These are phyloP conservation scores for Saussurea involucrata DNA, from an alignment of 129 eudicot genomes.

Conservation along the genomic window DNA sequence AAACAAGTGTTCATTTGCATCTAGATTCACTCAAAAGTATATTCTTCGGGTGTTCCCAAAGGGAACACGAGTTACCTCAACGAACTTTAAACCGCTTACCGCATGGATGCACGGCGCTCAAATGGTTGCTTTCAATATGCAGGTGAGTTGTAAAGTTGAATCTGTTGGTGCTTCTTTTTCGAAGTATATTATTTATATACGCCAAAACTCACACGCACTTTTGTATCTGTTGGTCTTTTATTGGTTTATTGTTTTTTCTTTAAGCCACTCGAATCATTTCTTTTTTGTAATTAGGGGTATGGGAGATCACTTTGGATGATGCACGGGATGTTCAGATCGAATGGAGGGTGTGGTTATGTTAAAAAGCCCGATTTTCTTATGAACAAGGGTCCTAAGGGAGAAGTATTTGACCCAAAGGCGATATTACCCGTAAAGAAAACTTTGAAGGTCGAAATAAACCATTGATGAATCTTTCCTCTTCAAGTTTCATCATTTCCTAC, in stretches of 20 bases:
- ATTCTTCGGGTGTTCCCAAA: slow-evolving; percentile 82
- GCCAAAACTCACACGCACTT: neutral
- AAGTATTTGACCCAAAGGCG: slow-evolving; percentile 69
- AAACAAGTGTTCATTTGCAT: slow-evolving; percentile 16
- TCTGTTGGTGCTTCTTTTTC: neutral
- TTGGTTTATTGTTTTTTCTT: neutral
- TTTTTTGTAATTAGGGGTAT: slow-evolving; percentile 29
- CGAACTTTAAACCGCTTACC: slow-evolving; percentile 74
- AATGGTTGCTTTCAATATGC: slow-evolving; percentile 98
- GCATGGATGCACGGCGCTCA: slow-evolving; percentile 98
- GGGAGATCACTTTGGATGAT: slow-evolving; percentile 46
- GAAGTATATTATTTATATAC: neutral
- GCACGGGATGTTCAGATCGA: slow-evolving; percentile 43
- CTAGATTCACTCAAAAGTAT: slow-evolving; percentile 84
- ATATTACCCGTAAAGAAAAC: slow-evolving; percentile 56
- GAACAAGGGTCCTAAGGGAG: slow-evolving; percentile 40
- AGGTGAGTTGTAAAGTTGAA: slow-evolving; percentile 43
- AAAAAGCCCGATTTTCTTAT: slow-evolving; percentile 40
- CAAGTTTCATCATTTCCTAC: neutral
- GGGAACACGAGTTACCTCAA: slow-evolving; percentile 85
- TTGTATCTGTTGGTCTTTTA: neutral
- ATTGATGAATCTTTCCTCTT: neutral
- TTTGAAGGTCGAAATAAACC: slow-evolving; percentile 46
- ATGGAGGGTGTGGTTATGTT: slow-evolving; percentile 39
- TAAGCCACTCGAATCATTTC: neutral